Conservation (phyloP, 306 rosid genomes). For the Citrullus mucosospermus region DNA sequence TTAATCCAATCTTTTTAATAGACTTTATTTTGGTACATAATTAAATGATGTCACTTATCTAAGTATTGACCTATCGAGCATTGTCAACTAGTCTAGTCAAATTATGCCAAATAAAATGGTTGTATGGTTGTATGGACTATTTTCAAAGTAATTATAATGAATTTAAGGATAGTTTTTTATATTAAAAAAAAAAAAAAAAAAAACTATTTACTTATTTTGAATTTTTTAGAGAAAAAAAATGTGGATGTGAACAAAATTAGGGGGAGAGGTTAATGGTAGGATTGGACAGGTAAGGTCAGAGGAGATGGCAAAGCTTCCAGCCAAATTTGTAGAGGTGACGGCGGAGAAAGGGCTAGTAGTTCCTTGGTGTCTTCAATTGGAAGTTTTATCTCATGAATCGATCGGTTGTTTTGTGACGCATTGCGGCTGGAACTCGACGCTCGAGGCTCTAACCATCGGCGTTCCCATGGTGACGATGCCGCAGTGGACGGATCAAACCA, state of each 20-base stretch:
- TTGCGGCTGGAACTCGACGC: conserved; percentile 2
- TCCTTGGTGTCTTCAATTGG: background rate
- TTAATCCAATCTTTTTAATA: too few relatives aligned
- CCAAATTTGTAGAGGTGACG: background rate
- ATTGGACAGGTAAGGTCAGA: background rate
- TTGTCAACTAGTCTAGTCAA: too few relatives aligned
- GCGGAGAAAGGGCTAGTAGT: conserved; percentile 12
- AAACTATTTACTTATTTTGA: too few relatives aligned
- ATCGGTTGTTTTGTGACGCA: conserved; percentile 5
- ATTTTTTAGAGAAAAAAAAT: too few relatives aligned
- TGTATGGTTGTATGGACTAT: too few relatives aligned
- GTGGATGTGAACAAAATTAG: background rate
- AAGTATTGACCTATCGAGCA: too few relatives aligned
- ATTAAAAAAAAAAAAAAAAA: too few relatives aligned
- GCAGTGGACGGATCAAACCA: conserved; percentile 1
- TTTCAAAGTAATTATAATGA: too few relatives aligned
- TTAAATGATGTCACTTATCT: too few relatives aligned
- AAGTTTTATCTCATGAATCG: background rate
- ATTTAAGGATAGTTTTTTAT: too few relatives aligned
- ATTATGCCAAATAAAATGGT: too few relatives aligned
- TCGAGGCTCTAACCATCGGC: background rate
- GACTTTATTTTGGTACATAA: too few relatives aligned
- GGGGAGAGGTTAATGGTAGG: background rate
- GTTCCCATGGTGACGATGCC: conserved; percentile 9
- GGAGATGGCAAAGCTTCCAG: conserved; percentile 9